Evolutionary conservation across 495 filamentous ascomycete species (phyloP).

Genomic region (Penicillium roqueforti): DNA sequence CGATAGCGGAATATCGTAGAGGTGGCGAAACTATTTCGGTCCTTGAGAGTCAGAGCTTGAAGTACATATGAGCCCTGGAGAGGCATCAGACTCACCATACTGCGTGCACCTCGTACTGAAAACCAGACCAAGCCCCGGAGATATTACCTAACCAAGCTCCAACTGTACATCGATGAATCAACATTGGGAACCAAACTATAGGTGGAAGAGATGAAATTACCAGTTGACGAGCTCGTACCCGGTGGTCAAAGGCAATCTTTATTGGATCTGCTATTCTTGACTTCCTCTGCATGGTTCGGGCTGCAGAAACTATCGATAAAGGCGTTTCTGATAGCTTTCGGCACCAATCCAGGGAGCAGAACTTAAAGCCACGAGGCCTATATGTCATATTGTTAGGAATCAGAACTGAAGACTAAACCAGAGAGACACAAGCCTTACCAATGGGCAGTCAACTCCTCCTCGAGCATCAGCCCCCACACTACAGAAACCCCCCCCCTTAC

Average conservation of each 20-base stretch:
- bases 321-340: too few species aligned
- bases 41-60: background rate
- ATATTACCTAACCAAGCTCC: background rate
- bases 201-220: background rate
- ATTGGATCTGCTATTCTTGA: too few species aligned
- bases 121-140: background rate
- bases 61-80: background rate
- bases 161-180: background rate
- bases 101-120: background rate
- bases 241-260: too few species aligned
- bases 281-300: too few species aligned
- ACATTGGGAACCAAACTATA: background rate
- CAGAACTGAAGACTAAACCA: background rate
- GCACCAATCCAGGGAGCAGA: background rate
- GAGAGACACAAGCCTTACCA: background rate
- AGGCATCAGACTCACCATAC: background rate
- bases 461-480: background rate
- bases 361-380: background rate
- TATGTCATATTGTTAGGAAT: background rate
- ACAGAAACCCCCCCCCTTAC: background rate
- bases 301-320: too few species aligned
- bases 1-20: background rate
- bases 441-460: background rate
- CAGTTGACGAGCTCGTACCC: background rate
- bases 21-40: background rate